phyloP scores from a whole-genome alignment of 768 basidiomycete genomes.

The Lactarius quietus region DNA sequence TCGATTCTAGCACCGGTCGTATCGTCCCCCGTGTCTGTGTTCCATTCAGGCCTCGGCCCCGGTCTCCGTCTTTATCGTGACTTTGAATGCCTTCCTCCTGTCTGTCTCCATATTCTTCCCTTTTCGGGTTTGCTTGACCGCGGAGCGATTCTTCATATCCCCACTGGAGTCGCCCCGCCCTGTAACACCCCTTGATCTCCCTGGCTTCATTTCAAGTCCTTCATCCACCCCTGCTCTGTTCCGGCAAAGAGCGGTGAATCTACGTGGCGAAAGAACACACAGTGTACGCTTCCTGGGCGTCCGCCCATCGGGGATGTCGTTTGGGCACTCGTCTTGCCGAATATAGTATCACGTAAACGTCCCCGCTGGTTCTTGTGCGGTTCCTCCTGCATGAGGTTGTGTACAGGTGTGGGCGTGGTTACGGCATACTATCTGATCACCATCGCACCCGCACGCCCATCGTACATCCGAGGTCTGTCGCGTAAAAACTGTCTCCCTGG shows the following conservation, averaged over 20 bases:
- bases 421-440: background rate
- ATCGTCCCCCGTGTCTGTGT: background rate
- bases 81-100: background rate
- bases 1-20: slow-evolving; percentile 1
- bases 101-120: background rate
- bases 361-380: slow-evolving; percentile 6
- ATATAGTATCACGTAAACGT: background rate
- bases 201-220: slow-evolving; percentile 1
- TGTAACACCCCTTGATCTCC: background rate
- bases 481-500: slow-evolving; percentile 7
- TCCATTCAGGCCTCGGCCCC: slow-evolving; percentile 7
- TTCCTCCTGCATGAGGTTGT: slow-evolving; percentile 1
- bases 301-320: background rate
- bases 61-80: slow-evolving; percentile 7
- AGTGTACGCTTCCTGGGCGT: background rate
- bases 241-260: slow-evolving; percentile 12
- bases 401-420: background rate
- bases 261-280: slow-evolving; percentile 7
- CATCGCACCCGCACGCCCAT: background rate
- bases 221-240: background rate
- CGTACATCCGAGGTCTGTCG: background rate
- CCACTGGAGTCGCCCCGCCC: background rate
- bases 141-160: slow-evolving; percentile 8
- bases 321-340: background rate
- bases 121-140: background rate